phyloP scores from a whole-genome alignment of 768 basidiomycete genomes.

The Termitomyces sp. region DNA sequence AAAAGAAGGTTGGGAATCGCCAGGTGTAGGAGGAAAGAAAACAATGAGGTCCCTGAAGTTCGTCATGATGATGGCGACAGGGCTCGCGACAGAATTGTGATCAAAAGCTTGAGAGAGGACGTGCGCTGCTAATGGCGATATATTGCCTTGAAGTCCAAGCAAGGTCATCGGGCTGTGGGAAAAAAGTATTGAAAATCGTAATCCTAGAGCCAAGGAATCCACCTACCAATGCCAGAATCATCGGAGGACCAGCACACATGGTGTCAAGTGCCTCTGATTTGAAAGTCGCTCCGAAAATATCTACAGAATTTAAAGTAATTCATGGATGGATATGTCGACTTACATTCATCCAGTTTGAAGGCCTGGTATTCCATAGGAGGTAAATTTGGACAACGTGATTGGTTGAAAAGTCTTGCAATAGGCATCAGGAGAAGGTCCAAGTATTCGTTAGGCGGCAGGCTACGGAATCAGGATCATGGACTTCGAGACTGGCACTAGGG shows the following conservation, averaged over 20 bases:
- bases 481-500: neutral
- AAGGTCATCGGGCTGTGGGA: neutral
- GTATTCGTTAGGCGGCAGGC: neutral
- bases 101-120: neutral
- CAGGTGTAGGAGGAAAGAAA: neutral
- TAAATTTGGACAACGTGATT: neutral
- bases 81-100: neutral
- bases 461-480: neutral
- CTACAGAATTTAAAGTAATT: neutral
- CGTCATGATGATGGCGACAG: neutral
- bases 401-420: neutral
- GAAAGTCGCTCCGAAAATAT: neutral
- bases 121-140: neutral
- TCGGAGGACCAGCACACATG: neutral
- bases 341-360: neutral
- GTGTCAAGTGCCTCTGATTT: neutral
- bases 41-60: neutral
- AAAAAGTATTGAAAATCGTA: neutral
- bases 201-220: neutral
- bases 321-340: neutral
- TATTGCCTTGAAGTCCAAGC: neutral
- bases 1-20: neutral
- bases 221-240: neutral
- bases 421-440: neutral
- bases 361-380: neutral